phyloP scores from a whole-genome alignment of 768 basidiomycete genomes.

The Leccinum disarticulatum region DNA sequence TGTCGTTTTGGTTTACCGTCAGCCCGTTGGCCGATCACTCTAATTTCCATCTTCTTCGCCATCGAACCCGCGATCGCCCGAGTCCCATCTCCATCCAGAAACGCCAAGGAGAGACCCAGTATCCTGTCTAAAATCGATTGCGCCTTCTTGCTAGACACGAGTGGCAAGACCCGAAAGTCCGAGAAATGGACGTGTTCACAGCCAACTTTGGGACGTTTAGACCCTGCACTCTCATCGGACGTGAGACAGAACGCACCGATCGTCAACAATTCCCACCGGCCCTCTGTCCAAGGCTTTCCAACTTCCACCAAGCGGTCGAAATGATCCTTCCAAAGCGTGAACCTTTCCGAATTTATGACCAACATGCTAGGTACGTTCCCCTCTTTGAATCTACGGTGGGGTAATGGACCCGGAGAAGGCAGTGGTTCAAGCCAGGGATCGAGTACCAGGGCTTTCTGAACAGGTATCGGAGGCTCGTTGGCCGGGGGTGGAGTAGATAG shows the following conservation, averaged over 20 bases:
- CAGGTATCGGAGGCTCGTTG: constrained; percentile 45
- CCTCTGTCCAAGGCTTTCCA: constrained; percentile 53
- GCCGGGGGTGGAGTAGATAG: constrained; percentile 50
- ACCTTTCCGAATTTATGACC: constrained; percentile 74
- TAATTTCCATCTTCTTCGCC: constrained; percentile 23
- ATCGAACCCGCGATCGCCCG: not conserved
- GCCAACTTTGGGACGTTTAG: constrained; percentile 18
- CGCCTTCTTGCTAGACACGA: constrained; percentile 18
- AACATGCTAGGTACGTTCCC: constrained; percentile 42
- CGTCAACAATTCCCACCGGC: constrained; percentile 45
- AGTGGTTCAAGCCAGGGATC: constrained; percentile 89
- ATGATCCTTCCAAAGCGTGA: constrained; percentile 79
- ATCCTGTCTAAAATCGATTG: constrained; percentile 24
- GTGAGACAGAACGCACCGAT: constrained; percentile 38
- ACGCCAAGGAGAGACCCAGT: constrained; percentile 20
- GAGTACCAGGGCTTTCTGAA: constrained; percentile 58
- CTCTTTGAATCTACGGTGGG: constrained; percentile 13
- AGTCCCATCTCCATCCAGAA: constrained; percentile 20
- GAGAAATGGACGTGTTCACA: constrained; percentile 30
- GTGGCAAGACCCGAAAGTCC: constrained; percentile 29
- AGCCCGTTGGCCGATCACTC: constrained; percentile 20
- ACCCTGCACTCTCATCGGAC: not conserved
- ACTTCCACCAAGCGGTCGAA: constrained; percentile 58
- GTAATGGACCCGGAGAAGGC: constrained; percentile 51
- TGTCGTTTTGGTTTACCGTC: constrained; percentile 27